Evolutionary conservation across 371 early-diverging fungal species (phyloP), one percentile per base, ranked within the genome.

Genomic region (Encephalitozoon intestinalis): DNA sequence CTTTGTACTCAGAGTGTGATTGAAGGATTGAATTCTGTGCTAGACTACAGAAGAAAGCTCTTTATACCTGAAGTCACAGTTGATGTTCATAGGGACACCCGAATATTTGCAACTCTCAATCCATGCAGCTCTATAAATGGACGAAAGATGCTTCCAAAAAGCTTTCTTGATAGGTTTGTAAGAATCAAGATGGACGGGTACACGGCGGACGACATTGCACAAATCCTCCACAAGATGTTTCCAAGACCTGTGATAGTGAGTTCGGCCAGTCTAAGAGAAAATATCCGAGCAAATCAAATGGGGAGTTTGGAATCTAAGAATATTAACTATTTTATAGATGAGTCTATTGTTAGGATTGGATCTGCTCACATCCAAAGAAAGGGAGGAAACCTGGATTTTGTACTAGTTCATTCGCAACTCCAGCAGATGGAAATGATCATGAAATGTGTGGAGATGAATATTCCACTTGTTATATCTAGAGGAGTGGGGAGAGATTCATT

Each of bases 1-100:
- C 86, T 99, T 79, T 97, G 97, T 5, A 91, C 94, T 11, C 98
- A 98, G 85, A 92, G 92, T 78, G 98, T 99, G 1, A 87, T 99
- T 37, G 99, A 99, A 88, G 99, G 99, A 76, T 87, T 99, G 73
- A 99, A 99, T 83, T 92, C 95, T 6, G 92, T 95, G 79, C 85
- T 99, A 40, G 99, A 99, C 87, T 95, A 96, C 84, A 91, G 99
- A 82, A 92, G 92, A 50, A 87, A 89, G 6, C 92, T 96, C 1
- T 93, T 91, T 84, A 90, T 95, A 41, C 91, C 94, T 2, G 96
- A 95, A 83, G 87, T 95, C 64, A 40, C 87, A 88, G 64, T 94
- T 94, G 71, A 84, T 87, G 46, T 90, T 91, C 75, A 88, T 90
- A 51, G 84, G 85, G 7, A 75, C 21, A 67, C 77, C 1, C 66